Evolutionary conservation across 306 rosid species (phyloP).

Genomic region (Malus sylvestris): DNA sequence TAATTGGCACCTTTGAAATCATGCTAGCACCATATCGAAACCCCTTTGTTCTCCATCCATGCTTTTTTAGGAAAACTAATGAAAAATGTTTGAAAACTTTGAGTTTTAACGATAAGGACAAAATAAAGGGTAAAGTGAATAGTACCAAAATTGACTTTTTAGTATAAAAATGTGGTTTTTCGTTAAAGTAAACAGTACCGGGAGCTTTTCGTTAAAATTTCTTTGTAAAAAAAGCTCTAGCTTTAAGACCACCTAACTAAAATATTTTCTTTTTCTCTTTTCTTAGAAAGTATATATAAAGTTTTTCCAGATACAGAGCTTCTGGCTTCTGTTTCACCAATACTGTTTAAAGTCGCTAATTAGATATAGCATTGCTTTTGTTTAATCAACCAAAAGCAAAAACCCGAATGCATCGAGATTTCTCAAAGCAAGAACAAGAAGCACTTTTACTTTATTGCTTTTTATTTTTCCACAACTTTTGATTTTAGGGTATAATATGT

Average conservation of each 20-base stretch:
- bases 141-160: too few species aligned
- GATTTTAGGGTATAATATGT: background rate
- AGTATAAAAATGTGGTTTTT: too few species aligned
- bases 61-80: background rate
- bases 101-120: too few species aligned
- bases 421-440: constrained; percentile 25
- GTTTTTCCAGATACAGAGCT: background rate
- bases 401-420: constrained; percentile 19
- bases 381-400: constrained; percentile 11
- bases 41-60: background rate
- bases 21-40: constrained; percentile 9
- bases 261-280: background rate
- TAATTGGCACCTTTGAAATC: constrained; percentile 12
- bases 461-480: background rate
- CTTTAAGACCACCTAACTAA: constrained; percentile 6
- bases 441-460: background rate
- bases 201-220: too few species aligned
- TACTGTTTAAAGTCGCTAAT: background rate
- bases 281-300: background rate
- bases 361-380: background rate
- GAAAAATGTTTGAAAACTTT: too few species aligned
- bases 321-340: background rate
- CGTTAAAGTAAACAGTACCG: too few species aligned
- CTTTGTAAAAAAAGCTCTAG: background rate
- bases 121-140: too few species aligned